phyloP scores from a whole-genome alignment of 768 basidiomycete species.

The Tulasnella sp. region DNA sequence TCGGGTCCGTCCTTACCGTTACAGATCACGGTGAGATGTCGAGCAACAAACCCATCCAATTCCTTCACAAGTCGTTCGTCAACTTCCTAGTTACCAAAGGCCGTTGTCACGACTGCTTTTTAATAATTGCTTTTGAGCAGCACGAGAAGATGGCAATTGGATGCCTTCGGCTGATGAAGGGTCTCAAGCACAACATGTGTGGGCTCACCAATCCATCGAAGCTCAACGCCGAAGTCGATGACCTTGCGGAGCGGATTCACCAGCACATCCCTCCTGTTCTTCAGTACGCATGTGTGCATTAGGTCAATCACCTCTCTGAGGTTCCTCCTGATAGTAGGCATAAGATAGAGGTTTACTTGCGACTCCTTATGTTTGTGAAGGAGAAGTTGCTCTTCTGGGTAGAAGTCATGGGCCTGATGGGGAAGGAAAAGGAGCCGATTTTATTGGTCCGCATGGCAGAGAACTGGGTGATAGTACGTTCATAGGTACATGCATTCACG shows the following conservation, averaged over 20 bases:
- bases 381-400: background rate
- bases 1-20: background rate
- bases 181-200: too few relatives aligned
- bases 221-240: too few relatives aligned
- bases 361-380: background rate
- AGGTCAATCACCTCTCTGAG: too few relatives aligned
- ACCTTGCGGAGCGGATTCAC: too few relatives aligned
- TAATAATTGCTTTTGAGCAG: background rate
- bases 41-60: too few relatives aligned
- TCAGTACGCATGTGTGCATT: too few relatives aligned
- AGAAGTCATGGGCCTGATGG: background rate
- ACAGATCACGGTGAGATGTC: background rate
- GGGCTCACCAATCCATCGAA: too few relatives aligned
- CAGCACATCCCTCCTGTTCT: too few relatives aligned
- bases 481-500: background rate
- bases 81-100: too few relatives aligned
- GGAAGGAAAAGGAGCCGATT: background rate
- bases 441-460: background rate
- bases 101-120: too few relatives aligned
- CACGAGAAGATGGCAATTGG: background rate
- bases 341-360: background rate
- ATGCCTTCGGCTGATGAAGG: background rate
- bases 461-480: background rate
- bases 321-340: too few relatives aligned
- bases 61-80: too few relatives aligned